phyloP scores from a whole-genome alignment of 2,329 filamentous ascomycete genomes.

The Venturia oleaginea region DNA sequence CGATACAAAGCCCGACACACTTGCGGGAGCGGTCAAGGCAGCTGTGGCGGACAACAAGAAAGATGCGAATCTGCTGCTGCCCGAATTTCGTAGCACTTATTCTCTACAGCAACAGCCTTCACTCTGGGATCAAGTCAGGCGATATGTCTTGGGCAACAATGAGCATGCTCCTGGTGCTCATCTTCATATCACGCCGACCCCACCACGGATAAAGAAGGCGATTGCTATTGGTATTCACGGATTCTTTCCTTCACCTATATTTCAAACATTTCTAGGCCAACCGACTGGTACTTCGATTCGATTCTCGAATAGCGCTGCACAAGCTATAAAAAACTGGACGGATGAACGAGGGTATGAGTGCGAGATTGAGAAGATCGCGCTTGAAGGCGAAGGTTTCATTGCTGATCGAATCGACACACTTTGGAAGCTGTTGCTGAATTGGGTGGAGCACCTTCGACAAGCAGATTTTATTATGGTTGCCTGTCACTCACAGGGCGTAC shows the following conservation, averaged over 20 bases:
- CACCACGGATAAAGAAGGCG: conserved; percentile 70
- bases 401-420: conserved; percentile 80
- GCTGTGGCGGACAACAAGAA: conserved; percentile 19
- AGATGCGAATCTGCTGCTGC: conserved; percentile 56
- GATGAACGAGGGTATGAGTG: conserved; percentile 62
- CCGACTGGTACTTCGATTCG: conserved; percentile 91
- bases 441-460: conserved; percentile 79
- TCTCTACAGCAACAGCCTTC: conserved; percentile 35
- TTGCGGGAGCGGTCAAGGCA: neutral
- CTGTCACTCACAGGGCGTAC: conserved; percentile 92
- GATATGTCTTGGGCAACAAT: conserved; percentile 37
- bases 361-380: conserved; percentile 84
- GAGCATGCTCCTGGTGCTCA: conserved; percentile 53
- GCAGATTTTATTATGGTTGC: conserved; percentile 89
- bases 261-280: conserved; percentile 87
- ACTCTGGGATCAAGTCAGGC: conserved; percentile 35
- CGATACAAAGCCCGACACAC: neutral
- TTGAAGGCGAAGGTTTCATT: conserved; percentile 92
- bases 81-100: conserved; percentile 62
- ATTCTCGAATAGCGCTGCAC: conserved; percentile 80
- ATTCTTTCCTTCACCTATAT: conserved; percentile 76
- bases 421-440: conserved; percentile 91
- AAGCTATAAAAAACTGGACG: conserved; percentile 76
- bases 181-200: conserved; percentile 60
- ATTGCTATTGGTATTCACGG: conserved; percentile 92